A percentile compares a stretch with the other conserved stretches of the same genome.
Conservation (phyloP, 106 monocot genomes). For the Dendrobium officinale region DNA sequence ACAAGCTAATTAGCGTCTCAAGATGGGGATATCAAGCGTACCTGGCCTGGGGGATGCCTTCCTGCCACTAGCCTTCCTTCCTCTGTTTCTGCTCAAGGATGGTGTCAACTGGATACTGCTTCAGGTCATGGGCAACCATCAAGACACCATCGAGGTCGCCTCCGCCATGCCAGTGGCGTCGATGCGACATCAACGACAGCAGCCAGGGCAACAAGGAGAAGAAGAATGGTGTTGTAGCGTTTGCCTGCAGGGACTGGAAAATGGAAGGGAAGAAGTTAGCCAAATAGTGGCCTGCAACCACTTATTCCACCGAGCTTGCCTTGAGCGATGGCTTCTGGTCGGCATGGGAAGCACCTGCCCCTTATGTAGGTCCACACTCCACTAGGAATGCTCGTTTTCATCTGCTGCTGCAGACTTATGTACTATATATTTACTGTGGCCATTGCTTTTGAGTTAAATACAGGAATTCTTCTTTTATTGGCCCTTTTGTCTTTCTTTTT, state of each 20-base stretch:
- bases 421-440: not conserved
- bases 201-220: not conserved
- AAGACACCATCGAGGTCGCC: not conserved
- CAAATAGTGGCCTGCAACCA: slow-evolving; percentile 10
- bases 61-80: not conserved
- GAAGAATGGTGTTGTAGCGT: not conserved
- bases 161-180: not conserved
- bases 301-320: slow-evolving; percentile 11
- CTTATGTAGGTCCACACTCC: not conserved
- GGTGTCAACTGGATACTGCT: not conserved
- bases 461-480: too few species aligned
- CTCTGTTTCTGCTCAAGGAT: slow-evolving; percentile 8
- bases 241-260: slow-evolving; percentile 4
- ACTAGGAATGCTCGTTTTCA: not conserved
- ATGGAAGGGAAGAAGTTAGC: slow-evolving; percentile 4
- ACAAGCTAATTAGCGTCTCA: not conserved
- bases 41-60: slow-evolving; percentile 10
- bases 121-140: not conserved
- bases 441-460: not conserved
- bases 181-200: not conserved
- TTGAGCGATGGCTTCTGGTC: slow-evolving; percentile 8
- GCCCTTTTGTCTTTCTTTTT: not conserved
- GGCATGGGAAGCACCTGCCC: slow-evolving; percentile 3
- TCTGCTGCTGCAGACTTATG: too few species aligned
- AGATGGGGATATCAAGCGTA: slow-evolving; percentile 12